A percentile compares a stretch with the other conserved stretches of the same genome.
Evolutionary conservation across 2,329 filamentous ascomycete genomes (phyloP).

Genomic region (Fusarium metavorans): DNA sequence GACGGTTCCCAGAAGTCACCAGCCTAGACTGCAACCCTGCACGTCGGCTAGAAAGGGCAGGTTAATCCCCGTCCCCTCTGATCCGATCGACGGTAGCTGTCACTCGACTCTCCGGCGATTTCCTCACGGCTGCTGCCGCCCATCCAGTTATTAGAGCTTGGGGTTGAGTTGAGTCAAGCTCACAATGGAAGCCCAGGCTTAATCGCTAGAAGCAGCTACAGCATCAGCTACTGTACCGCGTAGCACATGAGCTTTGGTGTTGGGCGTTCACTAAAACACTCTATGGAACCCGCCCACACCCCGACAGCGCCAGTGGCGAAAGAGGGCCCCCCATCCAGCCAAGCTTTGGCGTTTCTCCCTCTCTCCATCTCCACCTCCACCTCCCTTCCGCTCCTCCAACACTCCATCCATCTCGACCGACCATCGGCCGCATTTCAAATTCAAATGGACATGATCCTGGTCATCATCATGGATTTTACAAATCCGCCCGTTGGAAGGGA

Average conservation of each 20-base stretch:
- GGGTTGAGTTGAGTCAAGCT: not conserved
- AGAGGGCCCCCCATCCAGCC: slow-evolving; percentile 11
- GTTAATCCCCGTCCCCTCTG: slow-evolving; percentile 18
- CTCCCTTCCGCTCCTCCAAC: slow-evolving; percentile 17
- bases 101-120: not conserved
- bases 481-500: slow-evolving; percentile 23
- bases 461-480: slow-evolving; percentile 32
- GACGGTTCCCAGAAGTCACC: not conserved
- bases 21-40: not conserved
- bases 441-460: slow-evolving; percentile 15
- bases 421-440: slow-evolving; percentile 10
- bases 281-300: not conserved
- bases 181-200: not conserved
- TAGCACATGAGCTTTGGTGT: not conserved
- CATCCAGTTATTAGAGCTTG: not conserved
- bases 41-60: not conserved
- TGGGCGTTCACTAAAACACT: slow-evolving; percentile 7
- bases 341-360: slow-evolving; percentile 18
- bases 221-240: slow-evolving; percentile 1
- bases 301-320: slow-evolving; percentile 23
- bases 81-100: slow-evolving; percentile 12
- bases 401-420: not conserved
- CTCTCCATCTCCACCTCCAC: slow-evolving; percentile 23
- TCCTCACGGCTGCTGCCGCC: not conserved
- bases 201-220: not conserved